Base-by-base conservation (phyloP, 1,284 basidiomycete species). In the Malassezia psittaci region DNA sequence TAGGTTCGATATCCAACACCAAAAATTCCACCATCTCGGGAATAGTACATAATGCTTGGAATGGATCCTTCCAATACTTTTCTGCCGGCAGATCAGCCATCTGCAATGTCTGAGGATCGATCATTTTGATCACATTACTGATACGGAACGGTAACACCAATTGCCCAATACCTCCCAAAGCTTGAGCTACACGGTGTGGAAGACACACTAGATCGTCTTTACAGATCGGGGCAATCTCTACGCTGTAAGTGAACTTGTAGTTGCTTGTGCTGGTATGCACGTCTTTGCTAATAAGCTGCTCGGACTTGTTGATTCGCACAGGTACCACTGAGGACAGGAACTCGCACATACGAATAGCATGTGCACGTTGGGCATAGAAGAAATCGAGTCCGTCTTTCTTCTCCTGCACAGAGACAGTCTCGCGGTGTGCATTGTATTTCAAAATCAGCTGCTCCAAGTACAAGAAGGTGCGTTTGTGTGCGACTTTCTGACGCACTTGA, bases 371-470 rank as follows among this genome's bases (percentile, higher is more conserved):
- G 37, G 85, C 83, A 77, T 93, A 98, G 78, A 93, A 96, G 76
- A 98, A 98, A 76, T 98, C 93, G 35, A 98, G 79, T 4, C 94
- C 93, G 73, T 98, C 93, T 65, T 84, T 83, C 64, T 87, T 88
- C 76, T 98, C 94, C 75, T 87, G 87, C 57, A 98, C 85, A 1
- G 83, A 86, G 38, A 93, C 86, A 2, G 91, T 96, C 66, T 96
- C 91, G 77, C 91, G 91, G 79, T 98, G 93, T 1, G 90, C 90
- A 63, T 86, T 86, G 75, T 96, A 89, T 77, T 94, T 96, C 71
- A 98, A 79, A 74, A 98, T 96, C 62, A 96, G 82, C 76, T 98
- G 94, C 78, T 98, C 93, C 59, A 98, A 83, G 79, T 87, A 98
- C 70, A 98, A 78, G 80, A 98, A 98, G 3, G 94, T 98, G 55